Base-by-base conservation (phyloP, 1,139 yeast genomes). In the Debaryomyces nepalensis region DNA sequence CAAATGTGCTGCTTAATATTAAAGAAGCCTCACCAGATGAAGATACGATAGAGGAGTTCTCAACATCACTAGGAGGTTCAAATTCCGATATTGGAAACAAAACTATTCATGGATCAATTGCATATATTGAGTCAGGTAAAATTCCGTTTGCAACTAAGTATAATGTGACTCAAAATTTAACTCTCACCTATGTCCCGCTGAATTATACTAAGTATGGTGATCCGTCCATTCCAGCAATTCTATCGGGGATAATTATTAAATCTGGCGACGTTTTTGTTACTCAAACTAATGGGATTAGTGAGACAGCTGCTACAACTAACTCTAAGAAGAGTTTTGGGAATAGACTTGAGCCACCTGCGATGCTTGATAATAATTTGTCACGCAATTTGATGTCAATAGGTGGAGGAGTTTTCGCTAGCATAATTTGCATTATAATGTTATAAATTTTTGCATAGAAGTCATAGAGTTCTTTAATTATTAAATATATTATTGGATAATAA, bases 91-190 rank as follows among this genome's bases (percentile, higher is more conserved):
- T 23, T 7, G 10, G 12, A n/a, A 24, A 15, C 8, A 6, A 10
- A 11, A 22, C 27, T 7, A 12, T 26, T 5, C 29, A 11, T 11
- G 15, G 37, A 2, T 56, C 71, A 4, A 55, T 66, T 9, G 66
- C 50, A 5, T 52, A 47, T 34, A 71, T 72, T n/a, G 30, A 38
- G 14, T 57, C 68, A 1, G 68, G 68, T 1, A 19, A 40, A 12
- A 73, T 73, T 22, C 77, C 77, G 3, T 70, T 69, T 51, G 78
- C 76, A 1, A 61, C 69, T 1, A 33, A 44, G 2, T 50, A 47
- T 4, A 53, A 49, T 33, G 43, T 46, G 32, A 45, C 58, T 7
- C 29, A 44, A n/a, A 10, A 49, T 9, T 30, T 50, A 26, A 57
- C 65, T 1, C 37, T 65, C 7, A 52, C 64, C 0, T 62, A 55